phyloP scores from a whole-genome alignment of 2,329 filamentous ascomycete genomes.

The Aureobasidium leucospermi region DNA sequence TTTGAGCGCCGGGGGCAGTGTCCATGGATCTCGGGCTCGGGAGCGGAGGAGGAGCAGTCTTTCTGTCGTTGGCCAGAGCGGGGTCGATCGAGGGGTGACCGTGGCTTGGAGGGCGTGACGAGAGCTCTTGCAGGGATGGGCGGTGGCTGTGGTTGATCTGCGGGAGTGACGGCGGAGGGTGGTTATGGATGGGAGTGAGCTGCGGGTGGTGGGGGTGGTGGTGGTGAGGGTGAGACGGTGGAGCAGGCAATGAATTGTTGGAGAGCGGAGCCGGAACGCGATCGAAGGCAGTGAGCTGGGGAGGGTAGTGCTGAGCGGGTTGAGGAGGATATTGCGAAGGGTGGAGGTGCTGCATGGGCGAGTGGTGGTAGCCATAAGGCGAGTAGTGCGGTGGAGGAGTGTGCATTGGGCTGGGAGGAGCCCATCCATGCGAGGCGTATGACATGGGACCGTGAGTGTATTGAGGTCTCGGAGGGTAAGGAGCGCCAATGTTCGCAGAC shows the following conservation, averaged over 20 bases:
- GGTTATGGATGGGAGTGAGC: conserved; percentile 21
- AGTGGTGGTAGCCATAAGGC: conserved; percentile 27
- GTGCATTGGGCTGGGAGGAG: conserved; percentile 36
- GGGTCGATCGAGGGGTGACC: background rate
- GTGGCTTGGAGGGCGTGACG: background rate
- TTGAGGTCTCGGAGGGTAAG: conserved; percentile 30
- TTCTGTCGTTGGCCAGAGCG: conserved; percentile 25
- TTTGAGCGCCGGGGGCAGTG: background rate
- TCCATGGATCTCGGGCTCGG: conserved; percentile 14
- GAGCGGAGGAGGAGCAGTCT: conserved; percentile 40
- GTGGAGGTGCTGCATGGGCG: conserved; percentile 21
- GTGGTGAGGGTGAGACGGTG: conserved; percentile 23
- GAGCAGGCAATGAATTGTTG: conserved; percentile 31
- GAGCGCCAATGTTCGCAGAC: conserved; percentile 47
- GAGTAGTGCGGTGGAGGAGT: conserved; percentile 31
- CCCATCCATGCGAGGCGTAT: conserved; percentile 30
- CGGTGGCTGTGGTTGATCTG: conserved; percentile 1
- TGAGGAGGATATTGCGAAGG: conserved; percentile 24
- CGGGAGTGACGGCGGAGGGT: conserved; percentile 14
- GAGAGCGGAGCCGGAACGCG: conserved; percentile 33
- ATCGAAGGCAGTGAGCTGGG: conserved; percentile 29
- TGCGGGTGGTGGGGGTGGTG: conserved; percentile 22
- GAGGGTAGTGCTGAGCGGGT: conserved; percentile 26
- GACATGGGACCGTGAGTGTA: conserved; percentile 35
- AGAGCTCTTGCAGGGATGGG: background rate